Evolutionary conservation across 2,329 filamentous ascomycete species (phyloP).

Genomic region (Neophaeococcomyces mojaviensis): DNA sequence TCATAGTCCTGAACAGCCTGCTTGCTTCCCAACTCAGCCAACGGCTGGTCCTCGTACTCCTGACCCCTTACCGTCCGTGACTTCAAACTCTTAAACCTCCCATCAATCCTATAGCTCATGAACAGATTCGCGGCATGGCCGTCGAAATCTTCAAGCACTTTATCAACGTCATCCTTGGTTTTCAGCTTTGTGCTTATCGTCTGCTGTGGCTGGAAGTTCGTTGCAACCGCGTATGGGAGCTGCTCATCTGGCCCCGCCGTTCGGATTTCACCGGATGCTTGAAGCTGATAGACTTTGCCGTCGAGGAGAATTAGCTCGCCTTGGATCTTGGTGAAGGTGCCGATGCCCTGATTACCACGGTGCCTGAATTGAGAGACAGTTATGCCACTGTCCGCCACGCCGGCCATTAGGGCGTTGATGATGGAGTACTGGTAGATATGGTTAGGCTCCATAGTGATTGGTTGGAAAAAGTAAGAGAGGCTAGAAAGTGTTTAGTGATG

Average conservation of each 20-base stretch:
- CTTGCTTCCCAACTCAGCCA: slow-evolving; percentile 32
- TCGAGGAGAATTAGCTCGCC: slow-evolving; percentile 40
- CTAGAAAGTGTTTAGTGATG: neutral
- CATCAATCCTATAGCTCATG: slow-evolving; percentile 25
- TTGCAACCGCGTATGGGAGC: slow-evolving; percentile 34
- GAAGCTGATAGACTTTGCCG: slow-evolving; percentile 35
- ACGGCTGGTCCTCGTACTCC: slow-evolving; percentile 25
- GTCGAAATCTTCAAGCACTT: slow-evolving; percentile 18
- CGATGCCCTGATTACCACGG: slow-evolving; percentile 45
- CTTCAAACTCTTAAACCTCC: slow-evolving; percentile 23
- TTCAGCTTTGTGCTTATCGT: slow-evolving; percentile 17
- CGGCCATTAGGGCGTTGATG: slow-evolving; percentile 39
- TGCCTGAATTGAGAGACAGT: slow-evolving; percentile 38
- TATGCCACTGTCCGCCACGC: slow-evolving; percentile 41
- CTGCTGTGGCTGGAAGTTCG: slow-evolving; percentile 25
- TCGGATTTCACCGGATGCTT: slow-evolving; percentile 29
- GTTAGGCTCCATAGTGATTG: slow-evolving; percentile 28
- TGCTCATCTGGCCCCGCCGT: slow-evolving; percentile 28
- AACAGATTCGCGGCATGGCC: slow-evolving; percentile 25
- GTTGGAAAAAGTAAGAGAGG: neutral
- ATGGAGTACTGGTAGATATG: slow-evolving; percentile 40
- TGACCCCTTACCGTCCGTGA: slow-evolving; percentile 26
- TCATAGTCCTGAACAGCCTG: slow-evolving; percentile 33
- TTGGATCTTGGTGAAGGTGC: slow-evolving; percentile 39
- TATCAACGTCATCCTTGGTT: slow-evolving; percentile 21